Conservation (phyloP, 352 stramenopile genomes). For the Globisporangium camurandrum region DNA sequence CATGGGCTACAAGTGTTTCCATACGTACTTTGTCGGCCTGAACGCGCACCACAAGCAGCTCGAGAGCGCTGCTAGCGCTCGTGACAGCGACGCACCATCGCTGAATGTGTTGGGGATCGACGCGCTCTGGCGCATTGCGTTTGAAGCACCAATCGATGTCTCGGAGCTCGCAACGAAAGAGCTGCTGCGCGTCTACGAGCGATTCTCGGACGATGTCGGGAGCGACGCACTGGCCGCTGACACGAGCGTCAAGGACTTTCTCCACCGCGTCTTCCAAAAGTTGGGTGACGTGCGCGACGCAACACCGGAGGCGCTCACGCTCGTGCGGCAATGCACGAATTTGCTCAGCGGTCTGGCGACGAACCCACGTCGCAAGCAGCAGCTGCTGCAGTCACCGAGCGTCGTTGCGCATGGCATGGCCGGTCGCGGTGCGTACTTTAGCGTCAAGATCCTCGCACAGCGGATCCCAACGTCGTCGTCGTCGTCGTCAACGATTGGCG, state of each 20-base stretch:
- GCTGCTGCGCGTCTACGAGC: constrained; percentile 74
- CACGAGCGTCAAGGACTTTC: constrained; percentile 61
- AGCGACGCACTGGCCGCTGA: constrained; percentile 26
- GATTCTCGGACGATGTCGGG: constrained; percentile 29
- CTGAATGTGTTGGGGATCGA: constrained; percentile 64
- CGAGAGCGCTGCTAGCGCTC: neutral
- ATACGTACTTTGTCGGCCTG: constrained; percentile 79
- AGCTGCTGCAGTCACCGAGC: constrained; percentile 5
- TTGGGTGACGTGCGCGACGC: constrained; percentile 42
- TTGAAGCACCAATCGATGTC: constrained; percentile 70
- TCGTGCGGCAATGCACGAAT: constrained; percentile 74
- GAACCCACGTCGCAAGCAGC: constrained; percentile 39
- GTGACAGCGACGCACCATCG: constrained; percentile 12
- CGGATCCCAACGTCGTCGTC: constrained; percentile 48
- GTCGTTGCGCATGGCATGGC: constrained; percentile 60
- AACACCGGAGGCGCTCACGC: constrained; percentile 40
- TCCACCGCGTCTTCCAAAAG: constrained; percentile 73
- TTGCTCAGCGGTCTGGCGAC: constrained; percentile 62
- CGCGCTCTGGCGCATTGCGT: constrained; percentile 77
- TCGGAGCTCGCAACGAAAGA: constrained; percentile 72
- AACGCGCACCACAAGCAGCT: constrained; percentile 53
- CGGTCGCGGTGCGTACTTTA: constrained; percentile 67
- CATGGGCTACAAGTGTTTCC: constrained; percentile 82
- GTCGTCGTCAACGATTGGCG: constrained; percentile 15
- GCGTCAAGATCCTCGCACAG: constrained; percentile 74